Conservation (phyloP, 192 early-diverging fungal species). For the Coemansia sp. region DNA sequence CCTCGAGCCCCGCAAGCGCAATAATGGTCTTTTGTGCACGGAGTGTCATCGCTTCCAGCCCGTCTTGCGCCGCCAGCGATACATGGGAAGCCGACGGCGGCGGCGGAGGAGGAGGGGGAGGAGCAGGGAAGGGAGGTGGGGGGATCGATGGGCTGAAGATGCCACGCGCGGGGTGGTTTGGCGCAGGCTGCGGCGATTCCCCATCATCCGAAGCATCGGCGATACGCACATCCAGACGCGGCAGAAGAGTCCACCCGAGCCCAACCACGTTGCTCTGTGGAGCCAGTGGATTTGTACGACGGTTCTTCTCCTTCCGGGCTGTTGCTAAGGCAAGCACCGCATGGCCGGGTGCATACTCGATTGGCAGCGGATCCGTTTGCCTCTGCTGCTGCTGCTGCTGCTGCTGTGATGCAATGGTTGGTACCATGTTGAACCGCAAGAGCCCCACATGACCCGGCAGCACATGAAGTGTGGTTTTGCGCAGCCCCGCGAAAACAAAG, state of each 20-base stretch:
- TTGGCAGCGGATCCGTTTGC: background rate
- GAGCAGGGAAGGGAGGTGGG: background rate
- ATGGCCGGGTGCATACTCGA: conserved; percentile 8
- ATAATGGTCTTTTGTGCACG: conserved; percentile 8
- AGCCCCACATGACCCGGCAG: conserved; percentile 25
- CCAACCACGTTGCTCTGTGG: conserved; percentile 19
- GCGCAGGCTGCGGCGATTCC: background rate
- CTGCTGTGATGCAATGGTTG: conserved; percentile 9
- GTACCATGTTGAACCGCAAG: conserved; percentile 33
- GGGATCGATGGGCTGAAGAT: background rate
- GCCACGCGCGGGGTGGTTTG: background rate
- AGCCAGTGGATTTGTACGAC: background rate
- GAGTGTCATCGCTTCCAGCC: background rate
- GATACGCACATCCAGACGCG: conserved; percentile 37
- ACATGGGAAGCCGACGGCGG: background rate
- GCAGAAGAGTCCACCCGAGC: conserved; percentile 36
- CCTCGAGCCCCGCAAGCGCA: conserved; percentile 13
- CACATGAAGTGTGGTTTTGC: conserved; percentile 19
- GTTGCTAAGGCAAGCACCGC: background rate
- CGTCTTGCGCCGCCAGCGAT: background rate
- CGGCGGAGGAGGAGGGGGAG: background rate
- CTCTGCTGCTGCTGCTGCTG: background rate
- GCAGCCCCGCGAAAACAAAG: conserved; percentile 48
- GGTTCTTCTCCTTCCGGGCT: background rate
- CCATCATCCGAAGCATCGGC: background rate